Percentiles rank a stretch among this genome's conserved stretches.
Conservation (phyloP, 1,284 basidiomycete species). For the Pseudozyma thailandica region DNA sequence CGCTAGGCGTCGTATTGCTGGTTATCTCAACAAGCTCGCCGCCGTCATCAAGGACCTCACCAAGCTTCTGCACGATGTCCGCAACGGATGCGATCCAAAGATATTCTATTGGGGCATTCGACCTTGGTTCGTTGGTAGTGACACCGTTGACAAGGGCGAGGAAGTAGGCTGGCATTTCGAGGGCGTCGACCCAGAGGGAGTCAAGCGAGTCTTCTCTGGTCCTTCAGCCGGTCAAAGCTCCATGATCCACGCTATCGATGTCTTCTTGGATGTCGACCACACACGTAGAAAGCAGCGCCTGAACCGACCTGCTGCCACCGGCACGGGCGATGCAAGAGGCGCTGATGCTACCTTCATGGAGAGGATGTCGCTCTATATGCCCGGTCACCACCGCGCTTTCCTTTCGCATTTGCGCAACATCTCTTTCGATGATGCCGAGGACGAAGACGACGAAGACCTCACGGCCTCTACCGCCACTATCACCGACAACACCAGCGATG, state of each 20-base stretch:
- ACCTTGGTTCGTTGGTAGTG: constrained; percentile 90
- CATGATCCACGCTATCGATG: constrained; percentile 86
- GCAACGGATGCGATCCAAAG: constrained; percentile 79
- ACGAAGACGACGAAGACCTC: neutral
- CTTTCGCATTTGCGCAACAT: constrained; percentile 76
- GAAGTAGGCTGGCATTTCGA: constrained; percentile 81
- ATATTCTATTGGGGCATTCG: constrained; percentile 86
- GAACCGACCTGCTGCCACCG: constrained; percentile 19
- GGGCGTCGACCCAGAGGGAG: constrained; percentile 73
- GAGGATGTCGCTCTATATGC: constrained; percentile 58
- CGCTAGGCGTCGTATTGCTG: constrained; percentile 71
- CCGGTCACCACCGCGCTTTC: constrained; percentile 79
- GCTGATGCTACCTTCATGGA: constrained; percentile 64
- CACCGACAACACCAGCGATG: constrained; percentile 3
- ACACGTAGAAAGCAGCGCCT: constrained; percentile 53
- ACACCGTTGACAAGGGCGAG: constrained; percentile 70
- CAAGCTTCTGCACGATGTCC: constrained; percentile 70
- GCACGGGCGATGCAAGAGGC: constrained; percentile 17
- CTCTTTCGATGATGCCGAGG: constrained; percentile 42
- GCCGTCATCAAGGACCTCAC: constrained; percentile 73
- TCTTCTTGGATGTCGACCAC: constrained; percentile 86
- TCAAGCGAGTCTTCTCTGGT: constrained; percentile 74
- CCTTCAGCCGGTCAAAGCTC: constrained; percentile 91
- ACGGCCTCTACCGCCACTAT: neutral
- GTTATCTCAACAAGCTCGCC: constrained; percentile 77